phyloP scores from a whole-genome alignment of 345 rosid genomes.

The Limnanthes douglasii region DNA sequence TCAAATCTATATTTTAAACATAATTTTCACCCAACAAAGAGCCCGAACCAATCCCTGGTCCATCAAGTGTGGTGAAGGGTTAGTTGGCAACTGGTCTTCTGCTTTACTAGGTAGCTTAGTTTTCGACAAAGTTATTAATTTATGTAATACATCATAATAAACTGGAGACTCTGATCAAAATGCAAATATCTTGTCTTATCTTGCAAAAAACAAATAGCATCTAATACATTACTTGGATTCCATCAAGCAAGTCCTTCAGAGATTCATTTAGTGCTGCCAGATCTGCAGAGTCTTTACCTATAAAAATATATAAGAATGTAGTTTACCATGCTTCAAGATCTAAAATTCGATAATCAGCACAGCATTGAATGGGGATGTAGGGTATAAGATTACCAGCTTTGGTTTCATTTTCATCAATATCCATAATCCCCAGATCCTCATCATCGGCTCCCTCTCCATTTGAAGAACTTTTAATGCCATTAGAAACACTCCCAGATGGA shows the following conservation, averaged over 20 bases:
- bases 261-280: constrained; percentile 74
- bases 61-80: neutral
- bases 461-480: constrained; percentile 40
- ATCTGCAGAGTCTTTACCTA: constrained; percentile 69
- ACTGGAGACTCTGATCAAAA: no score
- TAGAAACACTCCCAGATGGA: constrained; percentile 62
- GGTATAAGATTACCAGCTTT: constrained; percentile 41
- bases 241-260: constrained; percentile 94
- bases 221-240: constrained; percentile 60
- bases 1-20: constrained; percentile 1
- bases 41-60: neutral
- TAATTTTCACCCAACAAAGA: neutral
- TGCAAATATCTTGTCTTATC: neutral
- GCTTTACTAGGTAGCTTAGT: neutral
- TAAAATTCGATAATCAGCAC: constrained; percentile 3
- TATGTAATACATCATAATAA: no score
- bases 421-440: constrained; percentile 95
- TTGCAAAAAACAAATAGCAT: neutral
- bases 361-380: constrained; percentile 4
- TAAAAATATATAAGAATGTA: constrained; percentile 10
- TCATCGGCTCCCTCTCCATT: constrained; percentile 46
- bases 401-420: constrained; percentile 68
- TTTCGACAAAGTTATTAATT: no score
- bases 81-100: neutral
- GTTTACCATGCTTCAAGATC: constrained; percentile 5